Evolutionary conservation across 768 basidiomycete genomes (phyloP), one percentile per base, ranked within the genome.

Genomic region (Russula earlei): DNA sequence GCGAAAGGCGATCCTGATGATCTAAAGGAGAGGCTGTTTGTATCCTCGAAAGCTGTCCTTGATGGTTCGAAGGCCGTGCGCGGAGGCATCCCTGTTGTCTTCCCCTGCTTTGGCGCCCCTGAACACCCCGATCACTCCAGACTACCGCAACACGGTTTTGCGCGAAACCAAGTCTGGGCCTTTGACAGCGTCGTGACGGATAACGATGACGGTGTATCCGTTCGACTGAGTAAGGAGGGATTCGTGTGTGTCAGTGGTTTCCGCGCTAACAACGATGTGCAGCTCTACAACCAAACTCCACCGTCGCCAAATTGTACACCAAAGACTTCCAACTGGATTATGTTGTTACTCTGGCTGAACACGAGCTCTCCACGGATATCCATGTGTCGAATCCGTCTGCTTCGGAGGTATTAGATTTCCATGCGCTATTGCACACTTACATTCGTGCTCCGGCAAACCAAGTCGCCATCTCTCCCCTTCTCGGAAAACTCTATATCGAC

Each of bases 371-470:
- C 60, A 90, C 91, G 34, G 81, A 85, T 65, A 75, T 96, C 6
- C 84, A 88, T 65, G 86, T 98, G 59, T 76, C 76, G 60, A 95
- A 96, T 66, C 63, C 70, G 2, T 71, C 75, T 15, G 68, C 69
- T 3, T 65, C 72, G 0, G 74, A 78, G 41, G 60, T 66, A 5
- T 76, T 97, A 40, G 82, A 85, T 66, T 98, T 95, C 74, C 96
- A 99, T 68, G 87, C 92, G 1, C 76, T 98, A 43, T 77, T 99
- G 52, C 96, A 99, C 70, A 92, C 81, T 47, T 99, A 99, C 71
- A 77, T 96, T 61, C 78, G 77, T 10, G 80, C 81, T 43, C 81
- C 85, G 43, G 71, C 83, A 15, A 69, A 77, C 56, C 64, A 80
- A 4, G 81, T 82, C n/a, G 68, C 77, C 3, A 74, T 91, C 60